Conservation (phyloP, 1,284 basidiomycete species). For the Schizopora paradoxa region DNA sequence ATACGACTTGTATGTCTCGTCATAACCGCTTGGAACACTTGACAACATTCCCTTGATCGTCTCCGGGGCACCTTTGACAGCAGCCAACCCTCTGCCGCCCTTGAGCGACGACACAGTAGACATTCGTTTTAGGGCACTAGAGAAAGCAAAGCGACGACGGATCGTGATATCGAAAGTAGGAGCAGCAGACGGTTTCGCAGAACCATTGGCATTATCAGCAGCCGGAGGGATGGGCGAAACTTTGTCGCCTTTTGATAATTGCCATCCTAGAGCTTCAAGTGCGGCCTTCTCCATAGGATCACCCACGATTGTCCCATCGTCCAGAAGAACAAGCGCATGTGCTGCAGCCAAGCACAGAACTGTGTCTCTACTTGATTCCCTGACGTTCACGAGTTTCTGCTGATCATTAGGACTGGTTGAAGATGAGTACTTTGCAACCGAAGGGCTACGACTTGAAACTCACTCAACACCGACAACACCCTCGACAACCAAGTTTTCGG, state of each 20-base stretch:
- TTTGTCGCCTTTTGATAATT: conserved; percentile 60
- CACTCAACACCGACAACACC: conserved; percentile 86
- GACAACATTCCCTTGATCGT: conserved; percentile 86
- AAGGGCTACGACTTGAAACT: conserved; percentile 32
- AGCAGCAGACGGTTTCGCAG: conserved; percentile 42
- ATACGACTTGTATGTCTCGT: conserved; percentile 90
- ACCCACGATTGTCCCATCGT: conserved; percentile 90
- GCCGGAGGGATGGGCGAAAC: conserved; percentile 20
- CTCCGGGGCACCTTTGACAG: conserved; percentile 94
- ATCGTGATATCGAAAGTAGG: conserved; percentile 58
- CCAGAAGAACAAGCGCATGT: conserved; percentile 90
- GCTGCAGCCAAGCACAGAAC: conserved; percentile 89
- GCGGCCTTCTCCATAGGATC: conserved; percentile 99
- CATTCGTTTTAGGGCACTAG: conserved; percentile 93
- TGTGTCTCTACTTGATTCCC: conserved; percentile 72
- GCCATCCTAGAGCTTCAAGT: conserved; percentile 89
- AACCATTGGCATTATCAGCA: conserved; percentile 65
- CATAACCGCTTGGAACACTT: conserved; percentile 71
- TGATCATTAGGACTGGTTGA: conserved; percentile 47
- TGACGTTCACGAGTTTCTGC: conserved; percentile 72
- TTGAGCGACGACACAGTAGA: conserved; percentile 79
- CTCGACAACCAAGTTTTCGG: conserved; percentile 91
- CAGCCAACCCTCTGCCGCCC: conserved; percentile 50
- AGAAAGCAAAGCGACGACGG: conserved; percentile 91
- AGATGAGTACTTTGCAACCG: conserved; percentile 15